phyloP scores from a whole-genome alignment of 202 grass and related monocot genomes.

The Setaria italica region DNA sequence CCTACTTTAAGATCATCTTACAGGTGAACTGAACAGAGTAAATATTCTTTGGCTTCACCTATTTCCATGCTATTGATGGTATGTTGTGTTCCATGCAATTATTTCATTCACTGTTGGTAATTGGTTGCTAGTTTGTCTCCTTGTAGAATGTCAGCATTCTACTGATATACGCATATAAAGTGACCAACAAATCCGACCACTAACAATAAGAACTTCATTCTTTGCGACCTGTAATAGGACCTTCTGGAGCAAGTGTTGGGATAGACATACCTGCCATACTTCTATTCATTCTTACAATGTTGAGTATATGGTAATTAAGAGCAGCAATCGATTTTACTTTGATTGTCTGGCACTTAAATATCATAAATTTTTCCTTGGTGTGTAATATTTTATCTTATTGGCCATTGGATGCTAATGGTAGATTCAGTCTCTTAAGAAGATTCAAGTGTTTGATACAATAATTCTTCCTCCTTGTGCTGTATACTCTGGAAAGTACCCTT shows the following conservation, averaged over 20 bases:
- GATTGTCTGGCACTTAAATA: slow-evolving; percentile 14
- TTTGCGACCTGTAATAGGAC: not conserved
- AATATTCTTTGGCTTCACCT: slow-evolving; percentile 13
- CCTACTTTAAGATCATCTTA: slow-evolving; percentile 13
- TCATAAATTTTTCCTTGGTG: not conserved
- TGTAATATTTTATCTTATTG: slow-evolving; percentile 2
- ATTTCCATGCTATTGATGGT: slow-evolving; percentile 19
- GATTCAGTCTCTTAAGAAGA: slow-evolving; percentile 18
- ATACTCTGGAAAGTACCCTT: slow-evolving; percentile 24
- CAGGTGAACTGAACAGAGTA: slow-evolving; percentile 34
- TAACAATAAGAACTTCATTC: slow-evolving; percentile 17
- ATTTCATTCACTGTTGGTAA: slow-evolving; percentile 13
- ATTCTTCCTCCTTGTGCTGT: not conserved
- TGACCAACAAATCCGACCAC: not conserved
- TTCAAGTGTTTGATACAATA: not conserved
- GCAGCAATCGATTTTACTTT: slow-evolving; percentile 3
- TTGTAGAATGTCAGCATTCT: slow-evolving; percentile 19
- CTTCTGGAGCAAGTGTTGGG: not conserved
- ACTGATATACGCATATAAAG: not conserved
- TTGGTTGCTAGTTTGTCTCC: slow-evolving; percentile 21
- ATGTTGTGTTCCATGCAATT: slow-evolving; percentile 26
- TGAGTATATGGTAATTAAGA: slow-evolving; percentile 23
- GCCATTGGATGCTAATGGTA: slow-evolving; percentile 13
- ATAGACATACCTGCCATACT: not conserved
- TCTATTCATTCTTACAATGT: not conserved